Base-by-base conservation (phyloP, 2,329 filamentous ascomycete species). In the Cadophora sp. region DNA sequence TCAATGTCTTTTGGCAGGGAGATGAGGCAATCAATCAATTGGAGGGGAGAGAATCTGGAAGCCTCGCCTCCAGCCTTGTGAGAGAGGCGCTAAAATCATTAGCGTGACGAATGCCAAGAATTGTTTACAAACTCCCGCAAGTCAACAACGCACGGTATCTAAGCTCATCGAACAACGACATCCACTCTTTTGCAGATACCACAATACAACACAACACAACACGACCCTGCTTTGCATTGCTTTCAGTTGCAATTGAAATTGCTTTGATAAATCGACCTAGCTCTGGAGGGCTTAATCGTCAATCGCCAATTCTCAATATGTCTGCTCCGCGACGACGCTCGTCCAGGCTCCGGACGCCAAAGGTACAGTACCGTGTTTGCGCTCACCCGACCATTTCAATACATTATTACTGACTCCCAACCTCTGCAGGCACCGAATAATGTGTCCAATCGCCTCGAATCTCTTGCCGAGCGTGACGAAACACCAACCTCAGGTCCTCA, bases 111-210 rank as follows among this genome's bases (percentile, higher is more conserved):
- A 5, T 16, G 11, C 40, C 31, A 34, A 34, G 31, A 34, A n/a
- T 22, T 48, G 43, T 48, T 48, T 48, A 48, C 19, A 22, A 16
- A 16, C 7, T 43, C 37, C n/a, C 43, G 43, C 43, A 48, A 16
- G 43, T 48, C 43, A 48, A 48, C 43, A 48, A 48, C n/a, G 43
- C 2, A 48, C n/a, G n/a, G n/a, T n/a, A 48, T 6, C 22, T 19
- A n/a, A 48, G 43, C 19, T 48, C 43, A n/a, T 48, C n/a, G 43
- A 22, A 16, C 29, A 22, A 14, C 31, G 19, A 85, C 90, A 34
- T 87, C 87, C 64, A 83, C 85, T 62, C 31, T 37, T 43, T 34
- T 29, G 12, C 19, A 11, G 12, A 27, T 27, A 66, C 12, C 34
- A 37, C 34, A 51, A 46, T 34, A n/a, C n/a, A 65, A 60, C 40